Evolutionary conservation across 352 stramenopile species (phyloP).

Genomic region (Globisporangium megalacanthum): DNA sequence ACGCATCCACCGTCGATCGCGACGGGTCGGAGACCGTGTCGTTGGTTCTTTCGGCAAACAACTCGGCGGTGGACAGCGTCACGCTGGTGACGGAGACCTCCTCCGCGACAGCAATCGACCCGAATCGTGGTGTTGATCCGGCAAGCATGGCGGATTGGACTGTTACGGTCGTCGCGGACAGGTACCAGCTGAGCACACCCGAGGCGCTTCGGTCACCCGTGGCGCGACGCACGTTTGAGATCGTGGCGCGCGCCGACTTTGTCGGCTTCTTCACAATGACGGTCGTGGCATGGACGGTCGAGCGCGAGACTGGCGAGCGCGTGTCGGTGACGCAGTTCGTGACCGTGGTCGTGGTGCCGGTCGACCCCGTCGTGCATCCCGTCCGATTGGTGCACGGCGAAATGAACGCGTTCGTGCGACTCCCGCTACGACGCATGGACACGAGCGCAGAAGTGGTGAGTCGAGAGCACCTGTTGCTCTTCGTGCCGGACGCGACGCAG

Average conservation of each 20-base stretch:
- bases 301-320: constrained; percentile 28
- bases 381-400: constrained; percentile 14
- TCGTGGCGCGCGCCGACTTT: constrained; percentile 34
- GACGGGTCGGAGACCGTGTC: neutral
- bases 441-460: constrained; percentile 20
- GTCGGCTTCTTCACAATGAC: constrained; percentile 31
- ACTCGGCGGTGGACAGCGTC: too few relatives aligned
- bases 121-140: too few relatives aligned
- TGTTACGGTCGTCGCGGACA: neutral
- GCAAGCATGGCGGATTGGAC: neutral
- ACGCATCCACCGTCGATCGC: neutral
- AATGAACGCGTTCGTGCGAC: constrained; percentile 30
- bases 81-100: too few relatives aligned
- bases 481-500: constrained; percentile 24
- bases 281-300: constrained; percentile 26
- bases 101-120: too few relatives aligned
- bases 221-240: constrained; percentile 15
- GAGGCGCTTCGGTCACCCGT: constrained; percentile 9
- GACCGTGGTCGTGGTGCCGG: constrained; percentile 25
- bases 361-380: constrained; percentile 20
- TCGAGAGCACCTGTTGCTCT: constrained; percentile 37
- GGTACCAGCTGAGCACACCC: neutral
- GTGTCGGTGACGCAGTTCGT: constrained; percentile 9
- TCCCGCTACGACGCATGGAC: constrained; percentile 37
- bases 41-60: too few relatives aligned